phyloP scores from a whole-genome alignment of 2,329 filamentous ascomycete genomes.

The Magnaporthales sp. region DNA sequence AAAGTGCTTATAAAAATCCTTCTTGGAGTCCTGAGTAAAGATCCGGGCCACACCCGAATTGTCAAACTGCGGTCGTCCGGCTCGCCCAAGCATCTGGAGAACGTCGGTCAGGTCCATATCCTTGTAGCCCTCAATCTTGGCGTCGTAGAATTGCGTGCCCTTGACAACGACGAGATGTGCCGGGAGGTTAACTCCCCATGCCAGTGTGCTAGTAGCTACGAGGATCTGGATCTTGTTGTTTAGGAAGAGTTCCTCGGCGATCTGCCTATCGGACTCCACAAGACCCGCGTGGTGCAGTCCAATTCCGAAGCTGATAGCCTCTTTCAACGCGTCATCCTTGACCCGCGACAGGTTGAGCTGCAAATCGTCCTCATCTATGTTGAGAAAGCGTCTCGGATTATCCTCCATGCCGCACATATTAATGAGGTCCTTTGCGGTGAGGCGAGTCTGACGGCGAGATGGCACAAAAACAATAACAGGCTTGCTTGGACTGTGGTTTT shows the following conservation, averaged over 20 bases:
- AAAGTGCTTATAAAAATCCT: constrained; percentile 99
- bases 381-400: constrained; percentile 84
- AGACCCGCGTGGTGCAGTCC: constrained; percentile 95
- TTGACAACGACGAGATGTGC: constrained; percentile 97
- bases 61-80: constrained; percentile 93
- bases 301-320: constrained; percentile 95
- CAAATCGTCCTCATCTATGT: constrained; percentile 91
- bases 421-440: constrained; percentile 93
- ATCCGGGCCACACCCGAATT: constrained; percentile 92
- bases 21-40: constrained; percentile 95
- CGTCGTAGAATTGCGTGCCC: constrained; percentile 95
- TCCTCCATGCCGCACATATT: constrained; percentile 99
- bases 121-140: constrained; percentile 93
- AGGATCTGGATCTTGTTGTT: constrained; percentile 98
- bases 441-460: constrained; percentile 84
- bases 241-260: constrained; percentile 89
- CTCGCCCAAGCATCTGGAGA: constrained; percentile 92
- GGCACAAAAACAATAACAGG: constrained; percentile 98
- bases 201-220: constrained; percentile 89
- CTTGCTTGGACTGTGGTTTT: constrained; percentile 91
- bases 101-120: constrained; percentile 99
- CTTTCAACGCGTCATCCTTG: constrained; percentile 85
- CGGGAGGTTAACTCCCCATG: constrained; percentile 96
- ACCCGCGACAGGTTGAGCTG: constrained; percentile 80
- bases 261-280: constrained; percentile 84